Evolutionary conservation across 768 basidiomycete species (phyloP).

Genomic region (Boletus tylopilopsis): DNA sequence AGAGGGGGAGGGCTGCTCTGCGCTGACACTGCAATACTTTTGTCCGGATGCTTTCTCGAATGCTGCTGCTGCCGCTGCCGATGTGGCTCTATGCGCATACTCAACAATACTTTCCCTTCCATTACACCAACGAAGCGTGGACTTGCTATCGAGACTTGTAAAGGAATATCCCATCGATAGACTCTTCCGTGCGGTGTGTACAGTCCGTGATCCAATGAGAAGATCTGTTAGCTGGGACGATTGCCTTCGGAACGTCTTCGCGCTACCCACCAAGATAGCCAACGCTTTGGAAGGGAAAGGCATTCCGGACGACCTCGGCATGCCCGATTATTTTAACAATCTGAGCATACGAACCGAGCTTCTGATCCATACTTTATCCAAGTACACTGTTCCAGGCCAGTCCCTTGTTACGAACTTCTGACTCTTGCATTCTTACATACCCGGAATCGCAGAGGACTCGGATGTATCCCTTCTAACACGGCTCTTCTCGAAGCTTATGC

Average conservation of each 20-base stretch:
- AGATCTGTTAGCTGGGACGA: constrained; percentile 66
- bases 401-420: constrained; percentile 3
- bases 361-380: constrained; percentile 45
- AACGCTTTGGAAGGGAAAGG: constrained; percentile 55
- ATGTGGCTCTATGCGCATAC: constrained; percentile 59
- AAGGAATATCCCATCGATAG: constrained; percentile 67
- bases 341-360: constrained; percentile 51
- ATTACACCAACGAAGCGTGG: constrained; percentile 47
- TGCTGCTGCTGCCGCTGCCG: constrained; percentile 45
- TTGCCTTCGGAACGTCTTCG: constrained; percentile 57
- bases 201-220: constrained; percentile 20
- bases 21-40: constrained; percentile 66
- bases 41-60: constrained; percentile 61
- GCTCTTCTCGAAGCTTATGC: constrained; percentile 63
- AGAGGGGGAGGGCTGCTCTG: constrained; percentile 41
- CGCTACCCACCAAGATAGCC: constrained; percentile 73
- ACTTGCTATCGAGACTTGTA: constrained; percentile 51
- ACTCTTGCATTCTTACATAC: constrained; percentile 7
- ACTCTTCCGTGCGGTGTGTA: constrained; percentile 52
- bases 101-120: constrained; percentile 54
- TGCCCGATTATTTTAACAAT: constrained; percentile 52
- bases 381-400: constrained; percentile 40
- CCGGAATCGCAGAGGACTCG: constrained; percentile 35
- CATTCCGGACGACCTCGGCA: constrained; percentile 49
- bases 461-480: constrained; percentile 42